Conservation (phyloP, 495 filamentous ascomycete genomes). For the Daldinia vernicosa region DNA sequence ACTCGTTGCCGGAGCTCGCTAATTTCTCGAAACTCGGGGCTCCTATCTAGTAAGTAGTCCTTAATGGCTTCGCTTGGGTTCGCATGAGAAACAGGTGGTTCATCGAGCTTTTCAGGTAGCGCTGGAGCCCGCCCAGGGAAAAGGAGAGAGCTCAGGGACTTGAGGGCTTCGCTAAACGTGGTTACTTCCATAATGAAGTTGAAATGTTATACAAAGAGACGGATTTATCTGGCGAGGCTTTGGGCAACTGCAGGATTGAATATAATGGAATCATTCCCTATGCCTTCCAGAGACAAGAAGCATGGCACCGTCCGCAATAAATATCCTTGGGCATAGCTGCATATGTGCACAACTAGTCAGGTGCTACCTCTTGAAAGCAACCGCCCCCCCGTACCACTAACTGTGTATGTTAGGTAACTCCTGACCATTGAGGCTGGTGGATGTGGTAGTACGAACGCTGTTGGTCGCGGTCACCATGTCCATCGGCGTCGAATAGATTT, state of each 20-base stretch:
- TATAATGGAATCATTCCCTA: background rate
- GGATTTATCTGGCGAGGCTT: background rate
- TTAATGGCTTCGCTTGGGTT: background rate
- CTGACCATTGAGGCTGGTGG: background rate
- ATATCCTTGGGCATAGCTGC: background rate
- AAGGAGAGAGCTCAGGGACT: background rate
- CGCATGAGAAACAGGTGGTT: background rate
- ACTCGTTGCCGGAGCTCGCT: background rate
- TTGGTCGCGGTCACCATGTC: background rate
- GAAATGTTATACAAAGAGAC: background rate
- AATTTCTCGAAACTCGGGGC: background rate
- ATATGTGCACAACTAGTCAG: background rate
- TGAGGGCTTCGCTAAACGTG: background rate
- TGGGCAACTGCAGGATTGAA: background rate
- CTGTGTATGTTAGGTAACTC: background rate
- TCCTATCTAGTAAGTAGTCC: background rate
- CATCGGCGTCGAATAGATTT: background rate
- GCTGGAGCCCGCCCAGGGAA: background rate
- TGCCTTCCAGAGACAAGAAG: background rate
- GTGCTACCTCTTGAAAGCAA: background rate
- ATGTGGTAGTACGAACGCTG: background rate
- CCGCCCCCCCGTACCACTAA: background rate
- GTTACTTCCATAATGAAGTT: background rate
- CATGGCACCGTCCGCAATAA: background rate
- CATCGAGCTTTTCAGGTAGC: background rate